These are phyloP conservation scores for Lumnitzera littorea DNA, from an alignment of 345 rosid genomes.

Conservation along the genomic window DNA sequence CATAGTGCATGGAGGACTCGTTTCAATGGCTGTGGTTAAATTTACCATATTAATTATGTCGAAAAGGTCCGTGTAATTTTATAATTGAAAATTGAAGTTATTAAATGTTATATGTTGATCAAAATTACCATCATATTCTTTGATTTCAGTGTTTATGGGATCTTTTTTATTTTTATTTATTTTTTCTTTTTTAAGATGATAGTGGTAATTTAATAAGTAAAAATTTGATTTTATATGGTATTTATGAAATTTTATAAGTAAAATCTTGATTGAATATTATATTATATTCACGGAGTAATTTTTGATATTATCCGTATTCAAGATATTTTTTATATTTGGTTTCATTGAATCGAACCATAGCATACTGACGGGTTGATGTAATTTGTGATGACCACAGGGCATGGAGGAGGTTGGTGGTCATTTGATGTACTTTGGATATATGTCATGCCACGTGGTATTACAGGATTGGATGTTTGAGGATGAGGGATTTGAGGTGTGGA, in stretches of 20 bases:
- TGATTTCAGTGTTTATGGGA: too few species aligned
- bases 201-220: too few species aligned
- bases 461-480: slow-evolving; percentile 35
- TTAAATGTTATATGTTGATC: too few species aligned
- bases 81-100: too few species aligned
- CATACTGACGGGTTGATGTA: slow-evolving; percentile 37
- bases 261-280: too few species aligned
- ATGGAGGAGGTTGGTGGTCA: slow-evolving; percentile 58
- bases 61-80: too few species aligned
- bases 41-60: not conserved
- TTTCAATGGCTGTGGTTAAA: not conserved
- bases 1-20: not conserved
- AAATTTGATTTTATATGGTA: too few species aligned
- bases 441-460: slow-evolving; percentile 40
- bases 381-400: slow-evolving; percentile 32
- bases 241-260: too few species aligned
- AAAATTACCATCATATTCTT: too few species aligned
- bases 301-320: not conserved
- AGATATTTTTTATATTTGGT: not conserved
- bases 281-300: too few species aligned
- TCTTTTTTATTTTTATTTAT: too few species aligned
- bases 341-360: not conserved
- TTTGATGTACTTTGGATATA: slow-evolving; percentile 44
- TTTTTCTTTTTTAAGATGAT: too few species aligned
- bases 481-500: slow-evolving; percentile 57